These are phyloP conservation scores for Meira miltonrushii DNA, from an alignment of 1,284 basidiomycete genomes.

Conservation along the genomic window DNA sequence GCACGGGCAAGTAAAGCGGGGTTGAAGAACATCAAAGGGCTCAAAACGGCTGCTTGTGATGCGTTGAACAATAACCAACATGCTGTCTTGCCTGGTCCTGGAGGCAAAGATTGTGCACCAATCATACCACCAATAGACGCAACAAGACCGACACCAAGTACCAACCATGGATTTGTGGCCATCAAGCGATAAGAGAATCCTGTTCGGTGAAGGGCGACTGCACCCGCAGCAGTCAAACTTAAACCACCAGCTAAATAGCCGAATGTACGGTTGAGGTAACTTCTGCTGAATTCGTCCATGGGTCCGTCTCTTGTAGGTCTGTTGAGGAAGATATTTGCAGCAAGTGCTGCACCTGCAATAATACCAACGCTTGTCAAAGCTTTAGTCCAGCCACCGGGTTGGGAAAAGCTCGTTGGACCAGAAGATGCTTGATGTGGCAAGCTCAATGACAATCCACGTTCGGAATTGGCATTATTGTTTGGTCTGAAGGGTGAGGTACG, in stretches of 20 bases:
- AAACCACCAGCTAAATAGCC: constrained; percentile 79
- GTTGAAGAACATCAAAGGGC: constrained; percentile 69
- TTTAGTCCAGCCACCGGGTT: constrained; percentile 40
- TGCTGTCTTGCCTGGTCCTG: constrained; percentile 52
- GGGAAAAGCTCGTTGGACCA: constrained; percentile 31
- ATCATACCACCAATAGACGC: constrained; percentile 54
- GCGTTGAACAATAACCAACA: constrained; percentile 66
- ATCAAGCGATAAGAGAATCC: constrained; percentile 73
- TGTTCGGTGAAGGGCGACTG: constrained; percentile 69
- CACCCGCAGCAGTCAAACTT: constrained; percentile 69
- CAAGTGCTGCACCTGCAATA: constrained; percentile 46
- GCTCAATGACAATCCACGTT: constrained; percentile 1
- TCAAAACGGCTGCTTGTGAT: constrained; percentile 70
- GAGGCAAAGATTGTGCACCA: constrained; percentile 46
- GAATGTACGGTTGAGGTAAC: constrained; percentile 74
- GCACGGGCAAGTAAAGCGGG: constrained; percentile 82
- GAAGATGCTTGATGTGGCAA: constrained; percentile 35
- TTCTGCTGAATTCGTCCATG: constrained; percentile 28
- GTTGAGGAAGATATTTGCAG: constrained; percentile 49
- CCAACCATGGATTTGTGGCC: constrained; percentile 77
- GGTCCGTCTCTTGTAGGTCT: constrained; percentile 40
- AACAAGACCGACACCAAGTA: constrained; percentile 72
- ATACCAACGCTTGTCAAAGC: constrained; percentile 42
- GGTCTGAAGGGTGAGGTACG: constrained; percentile 10
- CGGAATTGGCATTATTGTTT: neutral